phyloP scores from a whole-genome alignment of 106 monocot species.

The Vanilla planifolia region DNA sequence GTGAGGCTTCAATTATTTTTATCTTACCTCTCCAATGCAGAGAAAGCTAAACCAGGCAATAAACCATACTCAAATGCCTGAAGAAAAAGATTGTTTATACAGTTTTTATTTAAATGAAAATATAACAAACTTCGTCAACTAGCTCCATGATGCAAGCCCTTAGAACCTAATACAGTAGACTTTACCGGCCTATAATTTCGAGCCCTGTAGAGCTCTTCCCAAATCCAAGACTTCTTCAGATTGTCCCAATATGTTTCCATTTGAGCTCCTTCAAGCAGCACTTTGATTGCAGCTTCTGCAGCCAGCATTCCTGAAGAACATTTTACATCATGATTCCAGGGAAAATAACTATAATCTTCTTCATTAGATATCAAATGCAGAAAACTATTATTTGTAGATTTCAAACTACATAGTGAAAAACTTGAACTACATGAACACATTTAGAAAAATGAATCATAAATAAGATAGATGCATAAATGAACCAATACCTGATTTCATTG shows the following conservation, averaged over 20 bases:
- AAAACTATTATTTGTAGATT: neutral
- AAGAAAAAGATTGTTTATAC: conserved; percentile 4
- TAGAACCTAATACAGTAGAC: neutral
- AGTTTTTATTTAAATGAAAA: neutral
- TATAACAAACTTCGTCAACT: neutral
- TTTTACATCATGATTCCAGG: neutral
- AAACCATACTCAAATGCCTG: conserved; percentile 95
- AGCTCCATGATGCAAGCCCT: neutral
- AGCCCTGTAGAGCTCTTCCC: conserved; percentile 81
- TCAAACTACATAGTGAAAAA: neutral
- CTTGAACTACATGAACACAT: neutral
- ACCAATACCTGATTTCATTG: conserved; percentile 95
- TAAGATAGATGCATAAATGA: neutral
- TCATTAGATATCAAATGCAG: neutral
- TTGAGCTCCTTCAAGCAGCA: conserved; percentile 50
- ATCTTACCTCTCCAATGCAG: conserved; percentile 83
- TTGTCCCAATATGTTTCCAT: conserved; percentile 83
- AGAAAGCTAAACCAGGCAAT: conserved; percentile 80
- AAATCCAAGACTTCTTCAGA: conserved; percentile 90
- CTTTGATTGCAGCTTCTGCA: conserved; percentile 78
- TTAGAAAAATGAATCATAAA: neutral
- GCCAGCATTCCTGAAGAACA: conserved; percentile 83
- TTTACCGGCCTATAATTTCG: conserved; percentile 91
- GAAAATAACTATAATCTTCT: no score
- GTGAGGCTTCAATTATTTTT: neutral